Evolutionary conservation across 208 protist species (phyloP), one percentile per base, ranked within the genome.

Genomic region (Trypanosoma platydactyli): DNA sequence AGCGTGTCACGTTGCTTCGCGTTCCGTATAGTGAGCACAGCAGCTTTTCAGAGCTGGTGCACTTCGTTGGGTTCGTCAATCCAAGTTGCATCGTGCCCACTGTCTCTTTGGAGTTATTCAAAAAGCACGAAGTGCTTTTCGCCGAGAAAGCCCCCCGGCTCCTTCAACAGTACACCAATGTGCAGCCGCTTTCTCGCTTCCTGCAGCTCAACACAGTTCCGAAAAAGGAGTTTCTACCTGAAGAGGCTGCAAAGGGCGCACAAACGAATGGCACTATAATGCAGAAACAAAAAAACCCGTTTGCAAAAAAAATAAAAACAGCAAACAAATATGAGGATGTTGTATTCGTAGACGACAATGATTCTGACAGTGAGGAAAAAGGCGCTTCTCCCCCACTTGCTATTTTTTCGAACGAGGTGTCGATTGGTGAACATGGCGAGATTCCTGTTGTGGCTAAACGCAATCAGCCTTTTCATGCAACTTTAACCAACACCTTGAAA

Each of bases 21-120:
- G 71, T 96, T 1, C 88, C 91, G 7, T 96, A 96, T 66, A 94
- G 86, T 57, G 91, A 96, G 66, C 91, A 96, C 80, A 83, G 83
- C 66, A 82, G 77, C 57, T 94, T 96, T 69, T 56, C 76, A 9
- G 91, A 96, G 65, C 73, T 96, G 64, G 33, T 92, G 15, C 62
- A 77, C 25, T 96, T 96, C 77, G 88, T 94, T 5, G 64, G 38
- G 41, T 77, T 86, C 51, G 46, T 94, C 9, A 92, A 94, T 72
- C 91, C 91, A 0, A 41, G 30, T 0, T 55, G 50, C 5, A 71
- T 96, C 9, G 64, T 94, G 3, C 88, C 91, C 16, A 94, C 91
- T 1, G 91, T 96, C 5, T 93, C 87, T 0, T 30, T 71, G 53
- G 79, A 84, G n/a, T 70, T 80, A 58, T 96, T 81, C 66, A 73